phyloP scores from a whole-genome alignment of 2,329 filamentous ascomycete genomes.

The Helminthosporium solani region DNA sequence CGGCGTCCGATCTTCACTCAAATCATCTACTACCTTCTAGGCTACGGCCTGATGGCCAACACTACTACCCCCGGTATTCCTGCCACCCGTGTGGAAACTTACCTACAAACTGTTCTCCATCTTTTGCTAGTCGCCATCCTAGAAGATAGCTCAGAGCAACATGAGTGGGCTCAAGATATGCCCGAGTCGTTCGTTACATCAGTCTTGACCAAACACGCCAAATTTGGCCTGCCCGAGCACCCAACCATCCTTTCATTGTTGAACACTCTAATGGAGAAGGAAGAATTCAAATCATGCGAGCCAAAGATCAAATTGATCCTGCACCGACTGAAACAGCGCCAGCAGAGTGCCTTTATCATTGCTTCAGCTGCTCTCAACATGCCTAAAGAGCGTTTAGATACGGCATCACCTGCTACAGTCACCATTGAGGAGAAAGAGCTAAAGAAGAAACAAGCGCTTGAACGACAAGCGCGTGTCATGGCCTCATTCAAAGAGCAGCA shows the following conservation, averaged over 20 bases:
- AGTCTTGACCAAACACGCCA: slow-evolving; percentile 64
- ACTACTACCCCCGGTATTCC: slow-evolving; percentile 73
- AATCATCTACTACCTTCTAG: slow-evolving; percentile 82
- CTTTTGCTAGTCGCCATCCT: slow-evolving; percentile 80
- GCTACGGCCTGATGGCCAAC: slow-evolving; percentile 73
- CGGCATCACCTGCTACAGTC: slow-evolving; percentile 72
- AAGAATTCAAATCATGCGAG: slow-evolving; percentile 78
- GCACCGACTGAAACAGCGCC: slow-evolving; percentile 80
- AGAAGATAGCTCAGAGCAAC: slow-evolving; percentile 66
- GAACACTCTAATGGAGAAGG: slow-evolving; percentile 59
- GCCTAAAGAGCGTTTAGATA: slow-evolving; percentile 75
- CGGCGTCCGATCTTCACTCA: slow-evolving; percentile 83
- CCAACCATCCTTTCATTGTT: slow-evolving; percentile 55
- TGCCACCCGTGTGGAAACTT: slow-evolving; percentile 81
- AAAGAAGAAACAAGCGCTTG: slow-evolving; percentile 88
- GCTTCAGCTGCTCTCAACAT: slow-evolving; percentile 63
- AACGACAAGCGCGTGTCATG: slow-evolving; percentile 91
- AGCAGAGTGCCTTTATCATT: slow-evolving; percentile 69
- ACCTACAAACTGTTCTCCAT: slow-evolving; percentile 88
- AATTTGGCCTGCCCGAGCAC: slow-evolving; percentile 36
- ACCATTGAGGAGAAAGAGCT: slow-evolving; percentile 67
- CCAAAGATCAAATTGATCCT: slow-evolving; percentile 82
- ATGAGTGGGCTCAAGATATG: slow-evolving; percentile 45
- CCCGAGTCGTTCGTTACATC: slow-evolving; percentile 69
- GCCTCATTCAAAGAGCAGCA: slow-evolving; percentile 98